Evolutionary conservation across 2,329 filamentous ascomycete species (phyloP).

Genomic region (Claviceps pazoutovae): DNA sequence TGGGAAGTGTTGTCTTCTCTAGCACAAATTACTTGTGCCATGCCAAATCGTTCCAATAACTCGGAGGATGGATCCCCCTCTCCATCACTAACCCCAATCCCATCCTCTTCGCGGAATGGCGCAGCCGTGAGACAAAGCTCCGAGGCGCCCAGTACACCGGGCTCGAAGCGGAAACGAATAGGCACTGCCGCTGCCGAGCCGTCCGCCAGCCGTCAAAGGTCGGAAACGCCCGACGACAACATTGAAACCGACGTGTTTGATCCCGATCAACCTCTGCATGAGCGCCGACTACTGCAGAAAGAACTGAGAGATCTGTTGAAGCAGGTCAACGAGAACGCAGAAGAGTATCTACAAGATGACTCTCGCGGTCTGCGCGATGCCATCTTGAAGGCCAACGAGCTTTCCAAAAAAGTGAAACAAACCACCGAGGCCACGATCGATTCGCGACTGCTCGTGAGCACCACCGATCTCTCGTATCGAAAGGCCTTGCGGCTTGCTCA

Average conservation of each 20-base stretch:
- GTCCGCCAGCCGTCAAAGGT: slow-evolving; percentile 11
- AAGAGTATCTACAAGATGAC: slow-evolving; percentile 54
- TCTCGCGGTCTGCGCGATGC: slow-evolving; percentile 52
- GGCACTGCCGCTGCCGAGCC: slow-evolving; percentile 11
- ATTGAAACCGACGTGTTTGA: slow-evolving; percentile 46
- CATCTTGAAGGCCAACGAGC: slow-evolving; percentile 49
- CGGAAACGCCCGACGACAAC: slow-evolving; percentile 7
- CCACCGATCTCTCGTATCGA: slow-evolving; percentile 67
- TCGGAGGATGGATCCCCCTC: slow-evolving; percentile 10
- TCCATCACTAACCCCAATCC: slow-evolving; percentile 8
- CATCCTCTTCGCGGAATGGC: slow-evolving; percentile 10
- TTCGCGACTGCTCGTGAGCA: slow-evolving; percentile 68
- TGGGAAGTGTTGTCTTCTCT: background rate
- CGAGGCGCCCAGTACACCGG: slow-evolving; percentile 10
- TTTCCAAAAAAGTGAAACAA: slow-evolving; percentile 61
- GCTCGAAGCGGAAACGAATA: slow-evolving; percentile 20
- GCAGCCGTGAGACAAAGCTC: slow-evolving; percentile 15
- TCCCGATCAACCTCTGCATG: slow-evolving; percentile 64
- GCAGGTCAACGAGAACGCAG: slow-evolving; percentile 49
- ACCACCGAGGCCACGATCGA: slow-evolving; percentile 86
- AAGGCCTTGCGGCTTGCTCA: slow-evolving; percentile 62
- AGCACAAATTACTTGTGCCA: background rate
- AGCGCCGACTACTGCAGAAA: slow-evolving; percentile 57
- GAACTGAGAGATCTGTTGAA: slow-evolving; percentile 55
- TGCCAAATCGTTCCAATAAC: slow-evolving; percentile 15